Percentiles rank a stretch among this genome's conserved stretches.
Evolutionary conservation across 352 stramenopile genomes (phyloP).

Genomic region (Globisporangium emineosum): DNA sequence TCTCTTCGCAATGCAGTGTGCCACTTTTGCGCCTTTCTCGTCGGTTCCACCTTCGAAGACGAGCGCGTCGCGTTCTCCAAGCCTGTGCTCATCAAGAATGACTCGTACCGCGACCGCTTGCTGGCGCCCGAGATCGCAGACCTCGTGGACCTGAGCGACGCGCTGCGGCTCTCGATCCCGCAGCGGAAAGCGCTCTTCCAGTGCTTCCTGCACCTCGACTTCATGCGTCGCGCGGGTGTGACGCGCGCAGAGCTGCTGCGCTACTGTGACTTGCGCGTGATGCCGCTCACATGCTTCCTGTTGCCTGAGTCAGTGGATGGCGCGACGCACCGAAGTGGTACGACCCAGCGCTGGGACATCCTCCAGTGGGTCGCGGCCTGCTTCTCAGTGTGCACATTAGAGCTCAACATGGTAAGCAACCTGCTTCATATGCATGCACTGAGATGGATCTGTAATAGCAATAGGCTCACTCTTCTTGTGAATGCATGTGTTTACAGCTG

Average conservation of each 20-base stretch:
- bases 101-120: slow-evolving; percentile 61
- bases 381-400: slow-evolving; percentile 63
- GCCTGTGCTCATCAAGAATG: slow-evolving; percentile 43
- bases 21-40: slow-evolving; percentile 29
- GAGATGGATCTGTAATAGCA: background rate
- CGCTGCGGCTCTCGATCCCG: slow-evolving; percentile 40
- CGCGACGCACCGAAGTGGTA: slow-evolving; percentile 35
- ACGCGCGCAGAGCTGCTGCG: slow-evolving; percentile 50
- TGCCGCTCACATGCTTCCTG: slow-evolving; percentile 30
- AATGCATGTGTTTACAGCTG: slow-evolving; percentile 19
- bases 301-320: slow-evolving; percentile 25
- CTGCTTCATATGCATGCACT: background rate
- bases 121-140: slow-evolving; percentile 57
- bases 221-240: slow-evolving; percentile 46
- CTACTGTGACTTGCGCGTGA: slow-evolving; percentile 46
- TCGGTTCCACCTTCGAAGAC: slow-evolving; percentile 46
- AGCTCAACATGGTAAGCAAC: slow-evolving; percentile 21
- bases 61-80: slow-evolving; percentile 45
- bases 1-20: slow-evolving; percentile 20
- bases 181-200: slow-evolving; percentile 63
- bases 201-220: slow-evolving; percentile 62
- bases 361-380: slow-evolving; percentile 44
- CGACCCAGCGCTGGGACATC: slow-evolving; percentile 51
- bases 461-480: background rate
- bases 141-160: slow-evolving; percentile 51